A percentile compares a stretch with the other conserved stretches of the same genome.
Conservation (phyloP, 2,329 filamentous ascomycete genomes). For the Microascus cirrosus region DNA sequence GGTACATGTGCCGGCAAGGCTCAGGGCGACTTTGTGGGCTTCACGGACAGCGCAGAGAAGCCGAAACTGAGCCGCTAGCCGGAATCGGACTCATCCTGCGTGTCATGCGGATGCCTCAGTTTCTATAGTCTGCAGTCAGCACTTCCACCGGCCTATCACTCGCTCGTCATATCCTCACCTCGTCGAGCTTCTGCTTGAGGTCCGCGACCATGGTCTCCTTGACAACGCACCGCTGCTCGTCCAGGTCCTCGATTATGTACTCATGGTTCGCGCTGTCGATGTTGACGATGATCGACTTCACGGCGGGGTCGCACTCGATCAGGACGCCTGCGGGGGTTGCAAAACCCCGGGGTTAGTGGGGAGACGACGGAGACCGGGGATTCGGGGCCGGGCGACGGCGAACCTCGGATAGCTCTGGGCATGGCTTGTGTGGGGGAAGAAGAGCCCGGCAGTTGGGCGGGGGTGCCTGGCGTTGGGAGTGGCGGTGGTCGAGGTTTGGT, state of each 20-base stretch:
- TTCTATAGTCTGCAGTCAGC: conserved; percentile 20
- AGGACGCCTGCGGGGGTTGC: conserved; percentile 45
- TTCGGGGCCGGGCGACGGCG: conserved; percentile 5
- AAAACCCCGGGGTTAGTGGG: conserved; percentile 5
- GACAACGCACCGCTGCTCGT: conserved; percentile 64
- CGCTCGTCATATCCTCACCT: conserved; percentile 30
- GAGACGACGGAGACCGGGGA: neutral
- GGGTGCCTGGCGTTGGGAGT: neutral
- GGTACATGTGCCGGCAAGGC: neutral
- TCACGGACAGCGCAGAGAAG: neutral
- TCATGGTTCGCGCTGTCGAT: conserved; percentile 61
- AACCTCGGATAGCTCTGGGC: conserved; percentile 47
- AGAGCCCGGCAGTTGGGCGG: neutral
- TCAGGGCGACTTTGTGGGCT: neutral
- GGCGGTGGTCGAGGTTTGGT: neutral
- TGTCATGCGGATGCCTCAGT: conserved; percentile 39
- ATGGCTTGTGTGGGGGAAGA: conserved; percentile 21
- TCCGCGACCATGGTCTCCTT: conserved; percentile 61
- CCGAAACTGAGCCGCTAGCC: conserved; percentile 19
- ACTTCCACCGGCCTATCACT: neutral
- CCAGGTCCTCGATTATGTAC: conserved; percentile 70
- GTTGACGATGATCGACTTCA: conserved; percentile 74
- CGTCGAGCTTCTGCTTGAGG: conserved; percentile 58
- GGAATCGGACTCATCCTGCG: conserved; percentile 39
- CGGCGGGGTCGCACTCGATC: conserved; percentile 74